Conservation (phyloP, 2,329 filamentous ascomycete genomes). For the Ophiocordyceps camponoti-leonardi region DNA sequence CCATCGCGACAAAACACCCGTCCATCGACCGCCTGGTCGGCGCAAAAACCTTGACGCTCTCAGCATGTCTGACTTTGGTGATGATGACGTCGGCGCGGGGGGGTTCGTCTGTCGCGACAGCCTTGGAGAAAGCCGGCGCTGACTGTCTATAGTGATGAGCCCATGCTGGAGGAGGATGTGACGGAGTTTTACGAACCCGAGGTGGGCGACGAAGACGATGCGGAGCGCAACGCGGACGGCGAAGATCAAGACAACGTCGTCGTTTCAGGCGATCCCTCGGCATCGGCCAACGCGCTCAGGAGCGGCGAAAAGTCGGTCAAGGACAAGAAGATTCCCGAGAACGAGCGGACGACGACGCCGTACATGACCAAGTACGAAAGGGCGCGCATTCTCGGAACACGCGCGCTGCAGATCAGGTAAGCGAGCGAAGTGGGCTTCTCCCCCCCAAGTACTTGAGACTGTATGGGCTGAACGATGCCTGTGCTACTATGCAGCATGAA, state of each 20-base stretch:
- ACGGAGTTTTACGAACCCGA: constrained; percentile 39
- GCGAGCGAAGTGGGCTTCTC: too few relatives aligned
- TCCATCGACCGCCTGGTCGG: not conserved
- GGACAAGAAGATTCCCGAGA: constrained; percentile 80
- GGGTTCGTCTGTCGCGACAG: constrained; percentile 25
- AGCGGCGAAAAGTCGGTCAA: constrained; percentile 38
- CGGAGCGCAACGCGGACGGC: constrained; percentile 31
- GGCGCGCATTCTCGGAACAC: constrained; percentile 80
- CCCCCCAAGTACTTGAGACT: not conserved
- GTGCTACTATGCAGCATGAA: constrained; percentile 61
- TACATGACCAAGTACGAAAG: constrained; percentile 99
- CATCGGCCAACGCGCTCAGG: constrained; percentile 36
- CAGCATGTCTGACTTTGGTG: constrained; percentile 58
- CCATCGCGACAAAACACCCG: not conserved
- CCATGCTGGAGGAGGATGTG: constrained; percentile 55
- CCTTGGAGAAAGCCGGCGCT: constrained; percentile 1
- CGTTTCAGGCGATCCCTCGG: constrained; percentile 43
- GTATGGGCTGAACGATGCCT: constrained; percentile 4
- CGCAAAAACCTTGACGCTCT: not conserved
- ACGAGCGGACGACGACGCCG: constrained; percentile 79
- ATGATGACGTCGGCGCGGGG: constrained; percentile 42
- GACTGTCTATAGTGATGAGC: constrained; percentile 38
- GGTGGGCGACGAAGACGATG: constrained; percentile 34
- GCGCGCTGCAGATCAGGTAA: constrained; percentile 89
- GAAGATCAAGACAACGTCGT: constrained; percentile 43